These are phyloP conservation scores for Peronospora farinosa DNA, from an alignment of 352 stramenopile genomes.

Conservation along the genomic window DNA sequence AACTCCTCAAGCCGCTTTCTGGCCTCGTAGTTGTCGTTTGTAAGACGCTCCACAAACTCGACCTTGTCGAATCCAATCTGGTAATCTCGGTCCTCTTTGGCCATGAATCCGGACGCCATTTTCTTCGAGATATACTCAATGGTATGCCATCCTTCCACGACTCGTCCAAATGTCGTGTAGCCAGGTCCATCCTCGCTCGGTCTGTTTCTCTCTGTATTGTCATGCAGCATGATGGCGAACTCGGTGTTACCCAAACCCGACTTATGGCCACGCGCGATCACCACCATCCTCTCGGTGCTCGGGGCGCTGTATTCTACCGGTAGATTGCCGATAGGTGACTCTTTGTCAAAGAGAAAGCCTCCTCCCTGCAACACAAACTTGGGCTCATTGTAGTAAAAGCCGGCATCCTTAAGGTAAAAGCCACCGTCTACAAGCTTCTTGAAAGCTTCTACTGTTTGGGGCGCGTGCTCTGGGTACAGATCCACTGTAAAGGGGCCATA, in stretches of 20 bases:
- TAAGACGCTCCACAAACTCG: slow-evolving; percentile 52
- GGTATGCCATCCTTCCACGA: slow-evolving; percentile 74
- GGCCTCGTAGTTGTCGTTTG: slow-evolving; percentile 52
- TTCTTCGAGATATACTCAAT: slow-evolving; percentile 70
- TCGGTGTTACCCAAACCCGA: slow-evolving; percentile 67
- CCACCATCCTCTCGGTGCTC: slow-evolving; percentile 76
- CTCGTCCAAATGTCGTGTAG: slow-evolving; percentile 74
- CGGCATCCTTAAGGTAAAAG: slow-evolving; percentile 66
- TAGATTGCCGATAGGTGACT: slow-evolving; percentile 57
- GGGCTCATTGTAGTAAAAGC: slow-evolving; percentile 83
- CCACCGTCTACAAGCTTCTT: slow-evolving; percentile 52
- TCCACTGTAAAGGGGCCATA: slow-evolving; percentile 74
- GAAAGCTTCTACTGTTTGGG: slow-evolving; percentile 68
- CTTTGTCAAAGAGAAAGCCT: slow-evolving; percentile 64
- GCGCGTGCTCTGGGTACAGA: slow-evolving; percentile 71
- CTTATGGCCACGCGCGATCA: slow-evolving; percentile 67
- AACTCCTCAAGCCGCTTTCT: slow-evolving; percentile 66
- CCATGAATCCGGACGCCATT: slow-evolving; percentile 57
- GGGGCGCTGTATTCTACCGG: slow-evolving; percentile 78
- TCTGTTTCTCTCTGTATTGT: slow-evolving; percentile 68
- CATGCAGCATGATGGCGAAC: slow-evolving; percentile 82
- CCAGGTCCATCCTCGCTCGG: slow-evolving; percentile 56
- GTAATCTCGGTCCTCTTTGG: slow-evolving; percentile 56
- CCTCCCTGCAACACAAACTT: slow-evolving; percentile 77
- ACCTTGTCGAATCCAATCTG: slow-evolving; percentile 71